Evolutionary conservation across 140 eudicot species (phyloP), one percentile per base, ranked within the genome.

Genomic region (Flaveria floridana): DNA sequence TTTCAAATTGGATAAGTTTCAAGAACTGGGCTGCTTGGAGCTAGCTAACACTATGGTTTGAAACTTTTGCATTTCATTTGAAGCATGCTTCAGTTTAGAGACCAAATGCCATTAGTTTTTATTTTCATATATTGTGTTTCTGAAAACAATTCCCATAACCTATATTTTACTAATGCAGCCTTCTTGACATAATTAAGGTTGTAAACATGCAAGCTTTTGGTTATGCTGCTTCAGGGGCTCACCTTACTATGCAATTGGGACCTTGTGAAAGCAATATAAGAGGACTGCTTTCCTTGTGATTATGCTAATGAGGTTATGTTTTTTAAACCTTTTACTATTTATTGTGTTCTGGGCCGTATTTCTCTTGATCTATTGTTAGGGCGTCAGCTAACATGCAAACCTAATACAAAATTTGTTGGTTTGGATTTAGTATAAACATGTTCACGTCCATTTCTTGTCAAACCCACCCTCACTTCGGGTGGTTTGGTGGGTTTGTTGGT

Each of bases 221-320:
- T 57, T 57, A 7, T 57, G 57, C 6, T 72, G 30, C 20, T 55
- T n/a, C 7, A 72, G 34, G 77, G 57, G 4, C 19, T 72, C 37
- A 20, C 14, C 10, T 52, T 34, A 52, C 34, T 2, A 6, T 72
- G 44, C 55, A 21, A 25, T 15, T 26, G 44, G 50, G 50, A 70
- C 75, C 18, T 48, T 18, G 46, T 37, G 56, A 19, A 72, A 19
- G 69, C 15, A 30, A 7, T 28, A 3, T 10, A 10, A 26, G 34
- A 53, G 2, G 75, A n/a, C 16, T 21, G 73, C 13, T 68, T 68
- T 34, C 59, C 18, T 39, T 44, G 58, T 18, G n/a, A 15, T 71
- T 71, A 50, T 47, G 26, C 16, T 18, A 52, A 71, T 71, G 39
- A 72, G 77, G 57, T 72, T 72, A 21, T 56, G 58, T 18, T 57